phyloP scores from a whole-genome alignment of 805 yeast species.

The Jamesozyma rosinii region DNA sequence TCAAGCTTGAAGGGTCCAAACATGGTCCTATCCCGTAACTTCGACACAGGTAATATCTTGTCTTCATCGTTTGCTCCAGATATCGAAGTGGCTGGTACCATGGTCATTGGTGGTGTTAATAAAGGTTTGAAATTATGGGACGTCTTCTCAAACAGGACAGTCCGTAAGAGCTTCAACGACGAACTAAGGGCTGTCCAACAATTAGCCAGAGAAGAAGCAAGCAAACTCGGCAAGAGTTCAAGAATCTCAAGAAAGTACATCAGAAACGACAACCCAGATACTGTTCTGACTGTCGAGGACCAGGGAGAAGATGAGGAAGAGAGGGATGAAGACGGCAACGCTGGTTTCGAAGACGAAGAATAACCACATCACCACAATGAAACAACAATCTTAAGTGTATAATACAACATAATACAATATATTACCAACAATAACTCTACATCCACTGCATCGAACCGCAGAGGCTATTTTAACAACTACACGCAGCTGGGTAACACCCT shows the following conservation, averaged over 20 bases:
- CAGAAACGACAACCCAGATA: conserved; percentile 40
- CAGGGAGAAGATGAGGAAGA: conserved; percentile 54
- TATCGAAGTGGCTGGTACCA: conserved; percentile 71
- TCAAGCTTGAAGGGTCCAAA: conserved; percentile 46
- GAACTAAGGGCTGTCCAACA: conserved; percentile 48
- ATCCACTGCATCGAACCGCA: too few species aligned
- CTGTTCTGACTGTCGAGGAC: conserved; percentile 53
- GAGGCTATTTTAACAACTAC: too few species aligned
- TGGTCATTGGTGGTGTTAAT: conserved; percentile 79
- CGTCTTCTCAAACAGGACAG: conserved; percentile 69
- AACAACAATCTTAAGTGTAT: too few species aligned
- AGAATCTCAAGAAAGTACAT: conserved; percentile 69
- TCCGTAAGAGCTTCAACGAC: conserved; percentile 56
- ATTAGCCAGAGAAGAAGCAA: conserved; percentile 50
- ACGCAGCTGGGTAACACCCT: neutral
- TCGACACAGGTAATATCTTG: conserved; percentile 89
- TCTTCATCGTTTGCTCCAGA: conserved; percentile 79
- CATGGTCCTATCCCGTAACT: conserved; percentile 83
- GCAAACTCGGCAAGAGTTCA: conserved; percentile 48
- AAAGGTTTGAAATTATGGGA: conserved; percentile 91
- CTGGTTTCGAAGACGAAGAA: conserved; percentile 1
- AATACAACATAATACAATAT: too few species aligned
- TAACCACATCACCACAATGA: neutral
- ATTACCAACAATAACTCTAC: too few species aligned
- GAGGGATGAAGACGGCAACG: conserved; percentile 13